Conservation (phyloP, 148 eudicot species). For the Vaccinium myrtillus region DNA sequence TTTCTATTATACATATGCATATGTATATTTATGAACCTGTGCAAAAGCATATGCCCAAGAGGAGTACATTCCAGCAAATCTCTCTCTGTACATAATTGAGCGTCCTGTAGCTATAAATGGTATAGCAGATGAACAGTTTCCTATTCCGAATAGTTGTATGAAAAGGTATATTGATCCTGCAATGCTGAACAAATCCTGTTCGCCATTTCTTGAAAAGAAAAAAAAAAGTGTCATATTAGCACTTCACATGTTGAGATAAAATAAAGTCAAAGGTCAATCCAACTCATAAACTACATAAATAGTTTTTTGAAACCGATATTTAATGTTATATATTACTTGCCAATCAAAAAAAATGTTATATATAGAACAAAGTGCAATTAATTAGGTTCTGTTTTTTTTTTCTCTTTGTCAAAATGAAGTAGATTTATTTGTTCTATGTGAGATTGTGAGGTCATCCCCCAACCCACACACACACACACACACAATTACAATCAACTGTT, state of each 20-base stretch:
- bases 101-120: conserved; percentile 36
- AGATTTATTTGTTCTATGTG: neutral
- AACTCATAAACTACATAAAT: neutral
- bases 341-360: no score
- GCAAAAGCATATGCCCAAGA: conserved; percentile 47
- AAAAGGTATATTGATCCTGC: conserved; percentile 36
- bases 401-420: neutral
- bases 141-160: conserved; percentile 32
- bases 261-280: neutral
- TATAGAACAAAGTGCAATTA: neutral
- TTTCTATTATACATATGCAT: neutral
- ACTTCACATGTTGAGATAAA: neutral
- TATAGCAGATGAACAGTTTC: conserved; percentile 33
- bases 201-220: conserved; percentile 14
- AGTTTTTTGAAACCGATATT: neutral
- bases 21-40: conserved; percentile 30
- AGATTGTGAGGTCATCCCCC: neutral
- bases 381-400: no score
- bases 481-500: neutral
- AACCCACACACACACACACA: no score
- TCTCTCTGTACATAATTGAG: conserved; percentile 41
- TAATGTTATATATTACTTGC: neutral
- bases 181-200: conserved; percentile 33
- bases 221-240: neutral
- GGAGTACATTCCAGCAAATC: conserved; percentile 35